These are phyloP conservation scores for Ophiocordyceps sinensis DNA, from an alignment of 2,329 filamentous ascomycete genomes.

Conservation along the genomic window DNA sequence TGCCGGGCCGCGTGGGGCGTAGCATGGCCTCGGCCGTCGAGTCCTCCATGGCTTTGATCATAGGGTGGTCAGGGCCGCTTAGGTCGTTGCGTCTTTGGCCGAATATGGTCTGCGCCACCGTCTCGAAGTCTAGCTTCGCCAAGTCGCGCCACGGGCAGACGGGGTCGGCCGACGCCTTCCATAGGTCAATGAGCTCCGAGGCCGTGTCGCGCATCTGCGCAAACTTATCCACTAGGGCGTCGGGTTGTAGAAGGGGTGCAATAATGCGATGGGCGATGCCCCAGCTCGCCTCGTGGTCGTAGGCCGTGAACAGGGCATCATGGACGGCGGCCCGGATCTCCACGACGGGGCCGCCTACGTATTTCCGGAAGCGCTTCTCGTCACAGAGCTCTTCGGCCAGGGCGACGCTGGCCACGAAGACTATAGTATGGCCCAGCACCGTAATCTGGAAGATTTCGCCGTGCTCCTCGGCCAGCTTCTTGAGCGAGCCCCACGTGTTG, in stretches of 20 bases:
- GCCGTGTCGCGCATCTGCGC: slow-evolving; percentile 33
- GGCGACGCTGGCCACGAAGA: slow-evolving; percentile 33
- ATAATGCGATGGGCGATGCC: slow-evolving; percentile 37
- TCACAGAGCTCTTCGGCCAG: slow-evolving; percentile 36
- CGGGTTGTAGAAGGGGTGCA: slow-evolving; percentile 25
- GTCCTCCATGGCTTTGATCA: slow-evolving; percentile 39
- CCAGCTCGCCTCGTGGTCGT: slow-evolving; percentile 32
- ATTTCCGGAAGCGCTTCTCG: slow-evolving; percentile 38
- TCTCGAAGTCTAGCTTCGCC: slow-evolving; percentile 37
- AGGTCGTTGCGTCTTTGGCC: slow-evolving; percentile 34
- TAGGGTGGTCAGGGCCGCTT: slow-evolving; percentile 28
- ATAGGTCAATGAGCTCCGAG: slow-evolving; percentile 33
- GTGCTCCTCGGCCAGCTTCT: slow-evolving; percentile 18
- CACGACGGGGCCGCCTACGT: slow-evolving; percentile 35
- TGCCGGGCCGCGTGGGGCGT: slow-evolving; percentile 33
- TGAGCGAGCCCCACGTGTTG: slow-evolving; percentile 22
- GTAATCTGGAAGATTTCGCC: slow-evolving; percentile 25
- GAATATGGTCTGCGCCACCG: slow-evolving; percentile 33
- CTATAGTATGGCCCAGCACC: slow-evolving; percentile 16
- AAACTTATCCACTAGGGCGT: slow-evolving; percentile 21
- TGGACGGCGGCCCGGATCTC: slow-evolving; percentile 36
- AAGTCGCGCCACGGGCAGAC: slow-evolving; percentile 34
- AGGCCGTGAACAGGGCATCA: slow-evolving; percentile 38
- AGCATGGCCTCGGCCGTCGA: slow-evolving; percentile 40
- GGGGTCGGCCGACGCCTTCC: slow-evolving; percentile 24